These are phyloP conservation scores for Solanum corneliomulleri DNA, from an alignment of 257 asterid species.

Conservation along the genomic window DNA sequence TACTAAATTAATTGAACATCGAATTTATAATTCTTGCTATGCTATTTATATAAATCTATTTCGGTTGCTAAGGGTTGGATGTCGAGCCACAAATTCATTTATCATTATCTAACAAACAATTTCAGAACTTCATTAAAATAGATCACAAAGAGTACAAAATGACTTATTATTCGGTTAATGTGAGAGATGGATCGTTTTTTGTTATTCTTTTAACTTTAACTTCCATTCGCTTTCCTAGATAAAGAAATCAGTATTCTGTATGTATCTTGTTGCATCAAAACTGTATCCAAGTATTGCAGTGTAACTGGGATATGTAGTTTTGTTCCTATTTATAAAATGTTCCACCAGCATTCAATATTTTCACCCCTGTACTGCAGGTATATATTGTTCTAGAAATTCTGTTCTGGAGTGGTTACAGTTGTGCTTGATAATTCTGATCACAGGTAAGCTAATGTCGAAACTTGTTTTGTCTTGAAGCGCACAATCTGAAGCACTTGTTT, in stretches of 20 bases:
- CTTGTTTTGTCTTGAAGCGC: not conserved
- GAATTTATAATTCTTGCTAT: not conserved
- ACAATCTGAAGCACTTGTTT: too few species aligned
- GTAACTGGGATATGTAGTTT: not conserved
- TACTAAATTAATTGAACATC: not conserved
- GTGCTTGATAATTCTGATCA: slow-evolving; percentile 56
- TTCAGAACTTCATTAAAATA: too few species aligned
- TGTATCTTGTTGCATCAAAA: not conserved
- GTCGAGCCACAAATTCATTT: too few species aligned
- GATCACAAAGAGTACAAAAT: too few species aligned
- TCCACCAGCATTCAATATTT: not conserved
- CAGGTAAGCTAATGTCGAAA: not conserved
- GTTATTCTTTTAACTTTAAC: not conserved
- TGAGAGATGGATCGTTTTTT: not conserved
- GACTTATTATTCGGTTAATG: not conserved
- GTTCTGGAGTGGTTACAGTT: slow-evolving; percentile 61
- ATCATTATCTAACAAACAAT: too few species aligned
- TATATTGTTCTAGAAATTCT: slow-evolving; percentile 47
- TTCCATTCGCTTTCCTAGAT: not conserved
- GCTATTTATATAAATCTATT: not conserved
- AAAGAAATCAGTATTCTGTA: not conserved
- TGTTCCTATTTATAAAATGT: not conserved
- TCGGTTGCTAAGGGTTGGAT: not conserved
- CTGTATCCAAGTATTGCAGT: not conserved
- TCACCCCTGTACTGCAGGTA: slow-evolving; percentile 32